Conservation (phyloP, 345 rosid genomes). For the Salix brachista region DNA sequence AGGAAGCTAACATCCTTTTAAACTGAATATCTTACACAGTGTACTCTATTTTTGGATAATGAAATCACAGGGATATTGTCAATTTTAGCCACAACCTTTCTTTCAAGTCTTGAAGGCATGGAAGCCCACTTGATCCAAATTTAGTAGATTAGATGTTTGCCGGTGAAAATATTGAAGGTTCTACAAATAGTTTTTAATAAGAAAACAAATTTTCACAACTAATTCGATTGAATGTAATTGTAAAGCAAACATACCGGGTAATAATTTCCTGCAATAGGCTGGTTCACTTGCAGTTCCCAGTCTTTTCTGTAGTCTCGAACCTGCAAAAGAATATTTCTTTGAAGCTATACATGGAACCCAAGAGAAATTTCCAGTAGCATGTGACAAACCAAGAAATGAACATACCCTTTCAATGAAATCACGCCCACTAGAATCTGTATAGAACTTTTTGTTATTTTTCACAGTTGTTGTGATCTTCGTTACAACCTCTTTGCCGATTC, state of each 20-base stretch:
- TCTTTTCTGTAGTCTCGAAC: conserved; percentile 78
- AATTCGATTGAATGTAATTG: not conserved
- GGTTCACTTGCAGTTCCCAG: conserved; percentile 80
- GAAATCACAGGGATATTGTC: not conserved
- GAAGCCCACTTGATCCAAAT: not conserved
- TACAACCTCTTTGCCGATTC: conserved; percentile 76
- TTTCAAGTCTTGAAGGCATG: not conserved
- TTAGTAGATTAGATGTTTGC: no score
- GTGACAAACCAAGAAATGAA: not conserved
- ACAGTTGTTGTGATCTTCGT: conserved; percentile 64
- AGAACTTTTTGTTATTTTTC: conserved; percentile 72
- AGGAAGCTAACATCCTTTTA: not conserved
- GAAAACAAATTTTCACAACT: not conserved
- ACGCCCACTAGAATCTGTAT: conserved; percentile 89
- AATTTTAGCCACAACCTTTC: not conserved
- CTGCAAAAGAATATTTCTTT: conserved; percentile 39
- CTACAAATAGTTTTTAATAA: not conserved
- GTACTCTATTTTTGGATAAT: not conserved
- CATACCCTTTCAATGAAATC: conserved; percentile 86
- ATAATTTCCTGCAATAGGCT: conserved; percentile 90
- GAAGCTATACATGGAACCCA: not conserved
- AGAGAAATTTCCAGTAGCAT: not conserved
- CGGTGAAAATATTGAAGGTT: no score
- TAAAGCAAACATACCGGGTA: conserved; percentile 61
- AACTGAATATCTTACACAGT: not conserved